A percentile compares a stretch with the other conserved stretches of the same genome.
These are phyloP conservation scores for Cryptosporidium parvum DNA, from an alignment of 169 alveolate genomes.

Conservation along the genomic window DNA sequence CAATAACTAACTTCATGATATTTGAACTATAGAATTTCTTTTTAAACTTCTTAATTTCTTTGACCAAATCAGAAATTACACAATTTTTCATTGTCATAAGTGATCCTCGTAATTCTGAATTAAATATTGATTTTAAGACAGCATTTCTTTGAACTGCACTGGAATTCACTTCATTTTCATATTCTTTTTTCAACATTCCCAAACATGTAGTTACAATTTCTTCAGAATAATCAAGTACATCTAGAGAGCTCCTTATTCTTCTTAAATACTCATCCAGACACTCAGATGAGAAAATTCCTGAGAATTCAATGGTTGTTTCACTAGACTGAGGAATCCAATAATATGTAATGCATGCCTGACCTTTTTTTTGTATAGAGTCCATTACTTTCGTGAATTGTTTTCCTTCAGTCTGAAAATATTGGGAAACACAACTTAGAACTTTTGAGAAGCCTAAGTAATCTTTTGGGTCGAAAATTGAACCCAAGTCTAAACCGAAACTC, in stretches of 20 bases:
- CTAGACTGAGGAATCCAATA: constrained; percentile 54
- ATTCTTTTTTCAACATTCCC: neutral
- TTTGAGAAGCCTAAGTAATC: constrained; percentile 23
- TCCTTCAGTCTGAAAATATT: constrained; percentile 14
- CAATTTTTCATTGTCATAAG: neutral
- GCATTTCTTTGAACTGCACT: constrained; percentile 2
- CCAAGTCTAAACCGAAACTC: constrained; percentile 24
- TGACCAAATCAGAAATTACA: neutral
- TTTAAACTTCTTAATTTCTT: constrained; percentile 17
- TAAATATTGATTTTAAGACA: constrained; percentile 4
- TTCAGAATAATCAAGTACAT: neutral
- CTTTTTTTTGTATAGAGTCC: neutral
- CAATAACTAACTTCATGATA: constrained; percentile 16
- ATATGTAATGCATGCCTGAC: constrained; percentile 1
- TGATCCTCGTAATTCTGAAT: neutral
- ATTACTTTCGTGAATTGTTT: neutral
- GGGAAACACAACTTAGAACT: constrained; percentile 17
- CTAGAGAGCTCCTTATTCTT: neutral
- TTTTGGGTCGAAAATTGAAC: constrained; percentile 7
- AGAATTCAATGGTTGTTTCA: constrained; percentile 23
- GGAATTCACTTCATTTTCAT: neutral
- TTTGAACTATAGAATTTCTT: constrained; percentile 7
- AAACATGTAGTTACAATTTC: constrained; percentile 7
- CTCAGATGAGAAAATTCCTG: constrained; percentile 22
- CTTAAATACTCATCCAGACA: constrained; percentile 33